Evolutionary conservation across 208 protist genomes (phyloP), one percentile per base, ranked within the genome.

Genomic region (Vickermania ingenoplastis): DNA sequence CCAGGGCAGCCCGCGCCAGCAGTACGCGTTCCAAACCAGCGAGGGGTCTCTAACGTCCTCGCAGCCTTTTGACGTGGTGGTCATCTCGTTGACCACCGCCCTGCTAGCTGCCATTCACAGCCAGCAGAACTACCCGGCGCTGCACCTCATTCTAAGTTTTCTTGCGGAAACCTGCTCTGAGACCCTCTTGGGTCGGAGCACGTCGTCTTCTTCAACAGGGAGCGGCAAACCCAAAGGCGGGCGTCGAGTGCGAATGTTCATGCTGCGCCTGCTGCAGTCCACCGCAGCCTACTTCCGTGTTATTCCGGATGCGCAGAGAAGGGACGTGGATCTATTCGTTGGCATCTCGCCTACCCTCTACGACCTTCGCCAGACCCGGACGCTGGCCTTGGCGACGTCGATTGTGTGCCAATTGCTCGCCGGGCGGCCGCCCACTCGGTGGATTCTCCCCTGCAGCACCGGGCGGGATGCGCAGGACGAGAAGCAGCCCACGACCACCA

Each of bases 241-340:
- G 70, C 11, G 78, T 72, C 5, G 77, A 17, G 36, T 45, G 7
- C 36, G 36, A n/a, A 7, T 45, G 11, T 45, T 45, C 36, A 45
- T 45, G 36, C 36, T 45, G 36, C 36, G 36, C 36, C 36, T 45
- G 36, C 36, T 45, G 36, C 36, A 45, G 36, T 45, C 36, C 36
- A 45, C 76, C n/a, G 72, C 78, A n/a, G 67, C 84, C 24, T 91
- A 88, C 61, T 69, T 91, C 49, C 84, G 84, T 28, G 71, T 71
- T 11, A 69, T 84, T 3, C 81, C 84, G 23, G 57, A 82, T 30
- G 60, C 61, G n/a, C 73, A 88, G 31, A 77, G 84, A 58, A 60
- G 60, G 31, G 73, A 75, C 31, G 55, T 79, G 28, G 61, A 62
- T 26, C 64, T 79, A 21, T 69, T 57, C 30, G 53, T 62, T 2